A percentile compares a stretch with the other conserved stretches of the same genome.
phyloP scores from a whole-genome alignment of 2,329 filamentous ascomycete genomes.

The Zymoseptoria crescenta region DNA sequence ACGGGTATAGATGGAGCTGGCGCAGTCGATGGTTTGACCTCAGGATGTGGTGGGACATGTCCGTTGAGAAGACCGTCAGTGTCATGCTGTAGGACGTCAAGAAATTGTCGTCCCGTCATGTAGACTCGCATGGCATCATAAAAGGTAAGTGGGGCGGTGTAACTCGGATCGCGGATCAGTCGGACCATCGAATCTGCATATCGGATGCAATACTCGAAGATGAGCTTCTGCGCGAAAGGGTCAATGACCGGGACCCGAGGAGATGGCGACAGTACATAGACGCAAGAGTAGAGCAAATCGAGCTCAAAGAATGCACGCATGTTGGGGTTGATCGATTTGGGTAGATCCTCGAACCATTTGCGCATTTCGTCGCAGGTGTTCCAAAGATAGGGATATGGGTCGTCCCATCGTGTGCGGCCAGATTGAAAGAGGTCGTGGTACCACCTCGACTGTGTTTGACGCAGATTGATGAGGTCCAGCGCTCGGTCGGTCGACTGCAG shows the following conservation, averaged over 20 bases:
- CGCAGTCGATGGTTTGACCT: slow-evolving; percentile 31
- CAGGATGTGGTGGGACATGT: slow-evolving; percentile 34
- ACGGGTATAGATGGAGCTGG: slow-evolving; percentile 29
- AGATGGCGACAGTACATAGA: slow-evolving; percentile 80
- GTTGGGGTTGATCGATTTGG: slow-evolving; percentile 53
- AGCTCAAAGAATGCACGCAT: slow-evolving; percentile 75
- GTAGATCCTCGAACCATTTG: slow-evolving; percentile 73
- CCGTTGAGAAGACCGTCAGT: slow-evolving; percentile 39
- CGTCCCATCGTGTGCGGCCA: slow-evolving; percentile 58
- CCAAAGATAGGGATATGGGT: slow-evolving; percentile 66
- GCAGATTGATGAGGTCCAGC: slow-evolving; percentile 69
- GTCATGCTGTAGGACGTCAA: slow-evolving; percentile 49
- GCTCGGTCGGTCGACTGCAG: slow-evolving; percentile 59
- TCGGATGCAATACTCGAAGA: slow-evolving; percentile 24
- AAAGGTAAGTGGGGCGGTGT: slow-evolving; percentile 69
- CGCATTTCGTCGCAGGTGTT: slow-evolving; percentile 67
- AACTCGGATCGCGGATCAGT: slow-evolving; percentile 52
- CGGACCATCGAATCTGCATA: slow-evolving; percentile 63
- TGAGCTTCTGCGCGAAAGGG: slow-evolving; percentile 57
- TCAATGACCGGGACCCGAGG: slow-evolving; percentile 63
- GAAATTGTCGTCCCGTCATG: slow-evolving; percentile 54
- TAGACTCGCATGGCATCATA: slow-evolving; percentile 81
- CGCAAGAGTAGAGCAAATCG: slow-evolving; percentile 82
- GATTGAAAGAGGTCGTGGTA: slow-evolving; percentile 84
- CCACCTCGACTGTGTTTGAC: slow-evolving; percentile 79